These are phyloP conservation scores for Trapa incisa DNA, from an alignment of 345 rosid species.

Conservation along the genomic window DNA sequence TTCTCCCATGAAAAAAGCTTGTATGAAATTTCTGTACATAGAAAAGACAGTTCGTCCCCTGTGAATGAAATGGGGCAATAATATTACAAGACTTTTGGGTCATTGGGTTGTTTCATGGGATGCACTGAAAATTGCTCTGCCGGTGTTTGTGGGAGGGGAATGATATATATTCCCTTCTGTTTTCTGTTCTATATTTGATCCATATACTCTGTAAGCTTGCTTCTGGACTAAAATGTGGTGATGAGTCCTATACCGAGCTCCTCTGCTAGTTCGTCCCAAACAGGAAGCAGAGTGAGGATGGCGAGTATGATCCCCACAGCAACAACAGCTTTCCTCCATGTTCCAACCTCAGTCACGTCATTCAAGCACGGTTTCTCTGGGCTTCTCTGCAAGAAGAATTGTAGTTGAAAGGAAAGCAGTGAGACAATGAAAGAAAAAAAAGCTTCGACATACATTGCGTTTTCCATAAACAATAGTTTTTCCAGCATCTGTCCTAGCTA, in stretches of 20 bases:
- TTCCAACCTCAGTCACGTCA: conserved; percentile 85
- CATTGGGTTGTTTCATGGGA: not conserved
- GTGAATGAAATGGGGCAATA: not conserved
- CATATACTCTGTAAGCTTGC: not conserved
- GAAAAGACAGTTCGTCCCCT: not conserved
- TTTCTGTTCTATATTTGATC: not conserved
- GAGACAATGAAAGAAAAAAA: not conserved
- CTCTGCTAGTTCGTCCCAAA: conserved; percentile 92
- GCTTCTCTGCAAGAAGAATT: conserved; percentile 37
- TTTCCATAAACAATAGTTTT: no score
- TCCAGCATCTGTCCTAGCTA: not conserved
- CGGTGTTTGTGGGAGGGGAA: not conserved
- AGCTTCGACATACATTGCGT: not conserved
- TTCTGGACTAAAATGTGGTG: conserved; percentile 35
- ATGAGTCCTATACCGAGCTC: conserved; percentile 91
- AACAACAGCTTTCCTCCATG: conserved; percentile 73
- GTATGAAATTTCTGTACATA: not conserved
- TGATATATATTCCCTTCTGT: not conserved
- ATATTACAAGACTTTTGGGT: not conserved
- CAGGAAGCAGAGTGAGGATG: conserved; percentile 64
- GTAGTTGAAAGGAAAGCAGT: not conserved
- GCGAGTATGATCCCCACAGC: conserved; percentile 40
- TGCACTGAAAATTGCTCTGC: not conserved
- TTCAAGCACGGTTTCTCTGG: conserved; percentile 89
- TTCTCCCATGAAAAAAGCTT: no score